Base-by-base conservation (phyloP, 2,329 filamentous ascomycete genomes). In the Penicillium sp. region DNA sequence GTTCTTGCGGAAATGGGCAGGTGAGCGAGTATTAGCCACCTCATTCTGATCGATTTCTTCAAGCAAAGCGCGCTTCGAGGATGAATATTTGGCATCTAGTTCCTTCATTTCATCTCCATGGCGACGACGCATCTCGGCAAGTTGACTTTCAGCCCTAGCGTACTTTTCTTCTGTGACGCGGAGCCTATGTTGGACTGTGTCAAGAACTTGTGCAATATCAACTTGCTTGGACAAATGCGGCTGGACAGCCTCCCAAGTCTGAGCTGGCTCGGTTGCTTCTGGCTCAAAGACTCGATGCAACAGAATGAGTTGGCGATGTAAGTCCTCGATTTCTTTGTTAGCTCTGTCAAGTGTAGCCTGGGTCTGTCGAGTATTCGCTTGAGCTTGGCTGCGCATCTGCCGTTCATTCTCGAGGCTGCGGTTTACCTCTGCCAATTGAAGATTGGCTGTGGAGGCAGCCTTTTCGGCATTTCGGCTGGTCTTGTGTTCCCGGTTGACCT, bases 41-140 rank as follows among this genome's bases (percentile, higher is more conserved):
- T 96, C 90, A 69, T 93, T 95, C 65, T 86, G 84, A 72, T 92
- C 89, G 70, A 96, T 91, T 74, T 97, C 93, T 68, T 96, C 93
- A 41, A 96, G 81, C 61, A 90, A 84, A 10, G 89, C 86, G 60
- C 92, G 87, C 77, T 89, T 79, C 74, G 89, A 80, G 75, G 87
- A 77, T 53, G 82, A 79, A 72, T 87, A 81, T 57, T 83, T 79
- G 59, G 78, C 76, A 66, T 88, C 86, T 53, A 87, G 81, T 57
- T 89, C 86, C 57, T 83, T 84, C 69, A 90, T 79, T 61, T 90
- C 86, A 54, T 91, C 90, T 53, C 86, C 85, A 68, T 91, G 87
- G 54, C 88, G 84, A 37, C 87, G 85, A 47, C 93, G 87, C 66
- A 96, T 77, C 57, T 95, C 91, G 3, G 86, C 83, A 39, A 98